Conservation (phyloP, 208 protist genomes). For the Trypanosomatidae sp. region DNA sequence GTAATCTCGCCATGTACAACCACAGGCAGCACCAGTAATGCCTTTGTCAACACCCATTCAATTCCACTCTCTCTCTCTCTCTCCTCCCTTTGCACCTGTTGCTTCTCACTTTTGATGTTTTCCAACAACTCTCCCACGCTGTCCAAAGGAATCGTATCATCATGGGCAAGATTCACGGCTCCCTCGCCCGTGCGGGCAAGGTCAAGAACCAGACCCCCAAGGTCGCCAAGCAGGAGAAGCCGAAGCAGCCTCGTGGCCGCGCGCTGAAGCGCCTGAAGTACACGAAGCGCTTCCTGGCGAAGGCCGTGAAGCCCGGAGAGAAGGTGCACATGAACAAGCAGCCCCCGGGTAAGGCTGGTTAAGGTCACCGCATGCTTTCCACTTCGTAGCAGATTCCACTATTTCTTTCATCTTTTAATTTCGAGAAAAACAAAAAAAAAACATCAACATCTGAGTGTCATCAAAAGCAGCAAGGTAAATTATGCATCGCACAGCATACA, state of each 20-base stretch:
- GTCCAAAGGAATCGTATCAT: slow-evolving; percentile 7
- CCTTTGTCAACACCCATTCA: too few species aligned
- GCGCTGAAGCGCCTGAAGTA: slow-evolving; percentile 98
- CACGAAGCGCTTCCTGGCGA: slow-evolving; percentile 96
- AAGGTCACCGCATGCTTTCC: slow-evolving; percentile 27
- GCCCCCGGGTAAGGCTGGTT: slow-evolving; percentile 88
- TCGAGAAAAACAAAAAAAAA: neutral
- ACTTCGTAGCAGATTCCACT: neutral
- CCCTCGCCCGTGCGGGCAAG: slow-evolving; percentile 98
- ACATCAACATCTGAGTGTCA: too few species aligned
- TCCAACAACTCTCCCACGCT: neutral
- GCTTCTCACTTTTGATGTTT: slow-evolving; percentile 7
- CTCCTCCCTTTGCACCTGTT: too few species aligned
- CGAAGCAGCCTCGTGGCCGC: slow-evolving; percentile 94
- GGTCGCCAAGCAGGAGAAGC: slow-evolving; percentile 95
- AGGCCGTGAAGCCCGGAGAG: slow-evolving; percentile 92
- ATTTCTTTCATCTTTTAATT: slow-evolving; percentile 17
- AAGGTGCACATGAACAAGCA: slow-evolving; percentile 95
- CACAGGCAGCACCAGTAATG: too few species aligned
- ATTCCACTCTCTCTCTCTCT: too few species aligned
- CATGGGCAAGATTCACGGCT: slow-evolving; percentile 98
- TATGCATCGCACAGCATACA: too few species aligned
- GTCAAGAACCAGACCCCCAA: slow-evolving; percentile 98
- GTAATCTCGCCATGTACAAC: too few species aligned
- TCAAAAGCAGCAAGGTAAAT: too few species aligned